A percentile compares a stretch with the other conserved stretches of the same genome.
phyloP scores from a whole-genome alignment of 352 stramenopile species.

The Thalassiosira ordinaria region DNA sequence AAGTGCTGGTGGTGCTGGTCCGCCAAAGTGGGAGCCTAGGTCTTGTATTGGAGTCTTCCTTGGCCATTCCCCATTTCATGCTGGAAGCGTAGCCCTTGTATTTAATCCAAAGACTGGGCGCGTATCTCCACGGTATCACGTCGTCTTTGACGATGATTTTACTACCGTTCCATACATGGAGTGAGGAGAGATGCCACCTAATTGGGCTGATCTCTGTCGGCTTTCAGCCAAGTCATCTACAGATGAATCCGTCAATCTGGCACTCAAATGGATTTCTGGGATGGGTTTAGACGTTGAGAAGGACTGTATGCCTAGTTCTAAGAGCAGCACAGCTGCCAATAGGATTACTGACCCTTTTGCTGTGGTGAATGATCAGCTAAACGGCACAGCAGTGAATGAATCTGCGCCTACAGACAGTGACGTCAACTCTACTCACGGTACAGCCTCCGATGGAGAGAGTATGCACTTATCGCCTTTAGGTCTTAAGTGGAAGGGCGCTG shows the following conservation, averaged over 20 bases:
- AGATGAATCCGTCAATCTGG: slow-evolving; percentile 17
- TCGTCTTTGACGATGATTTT: slow-evolving; percentile 49
- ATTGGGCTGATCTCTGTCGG: slow-evolving; percentile 20
- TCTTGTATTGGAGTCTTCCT: slow-evolving; percentile 28
- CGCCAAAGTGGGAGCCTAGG: slow-evolving; percentile 47
- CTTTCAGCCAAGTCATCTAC: not conserved
- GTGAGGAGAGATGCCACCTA: not conserved
- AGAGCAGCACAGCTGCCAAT: too few species aligned
- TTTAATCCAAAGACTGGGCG: slow-evolving; percentile 52
- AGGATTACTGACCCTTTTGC: not conserved
- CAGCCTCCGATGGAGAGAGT: slow-evolving; percentile 13
- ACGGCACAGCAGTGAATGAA: not conserved
- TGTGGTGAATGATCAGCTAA: not conserved
- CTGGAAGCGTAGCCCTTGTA: slow-evolving; percentile 40
- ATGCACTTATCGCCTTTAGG: not conserved
- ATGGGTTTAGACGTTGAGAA: too few species aligned
- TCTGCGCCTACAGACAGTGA: not conserved
- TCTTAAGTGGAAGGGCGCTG: not conserved
- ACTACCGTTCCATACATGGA: slow-evolving; percentile 12
- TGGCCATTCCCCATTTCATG: slow-evolving; percentile 25
- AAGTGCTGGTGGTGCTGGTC: slow-evolving; percentile 15
- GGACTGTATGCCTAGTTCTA: not conserved
- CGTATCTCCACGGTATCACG: slow-evolving; percentile 62
- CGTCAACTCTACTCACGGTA: not conserved
- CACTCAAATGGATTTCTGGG: slow-evolving; percentile 11